These are phyloP conservation scores for Daedaleopsis sinensis DNA, from an alignment of 768 basidiomycete species.

Conservation along the genomic window DNA sequence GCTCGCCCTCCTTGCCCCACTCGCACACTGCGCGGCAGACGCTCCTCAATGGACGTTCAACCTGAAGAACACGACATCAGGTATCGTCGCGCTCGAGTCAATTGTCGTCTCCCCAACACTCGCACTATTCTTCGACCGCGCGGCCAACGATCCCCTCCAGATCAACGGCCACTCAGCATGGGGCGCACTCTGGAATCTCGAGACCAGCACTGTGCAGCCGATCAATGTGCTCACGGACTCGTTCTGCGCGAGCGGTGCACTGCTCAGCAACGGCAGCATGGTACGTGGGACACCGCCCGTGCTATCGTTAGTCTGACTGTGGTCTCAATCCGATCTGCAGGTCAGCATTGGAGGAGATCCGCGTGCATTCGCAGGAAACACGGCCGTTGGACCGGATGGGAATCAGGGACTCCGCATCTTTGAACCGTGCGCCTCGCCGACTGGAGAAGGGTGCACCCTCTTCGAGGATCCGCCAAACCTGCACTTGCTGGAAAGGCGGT, in stretches of 20 bases:
- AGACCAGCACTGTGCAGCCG: conserved; percentile 61
- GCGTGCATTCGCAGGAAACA: conserved; percentile 62
- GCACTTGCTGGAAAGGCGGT: conserved; percentile 74
- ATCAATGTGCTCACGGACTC: conserved; percentile 76
- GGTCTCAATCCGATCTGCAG: conserved; percentile 30
- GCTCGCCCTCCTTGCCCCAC: background rate
- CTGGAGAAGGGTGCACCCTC: conserved; percentile 56
- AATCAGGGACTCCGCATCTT: conserved; percentile 77
- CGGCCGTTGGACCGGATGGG: conserved; percentile 73
- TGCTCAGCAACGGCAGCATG: conserved; percentile 74
- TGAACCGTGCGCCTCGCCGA: conserved; percentile 57
- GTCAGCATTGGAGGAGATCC: conserved; percentile 81
- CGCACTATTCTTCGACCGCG: conserved; percentile 79
- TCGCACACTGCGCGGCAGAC: conserved; percentile 5
- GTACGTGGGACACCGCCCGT: conserved; percentile 35
- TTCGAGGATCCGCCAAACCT: conserved; percentile 65
- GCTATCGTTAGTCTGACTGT: background rate
- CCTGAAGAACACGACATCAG: conserved; percentile 65
- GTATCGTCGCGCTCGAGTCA: conserved; percentile 82
- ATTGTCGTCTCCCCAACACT: conserved; percentile 68
- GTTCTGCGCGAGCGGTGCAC: conserved; percentile 84
- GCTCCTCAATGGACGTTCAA: conserved; percentile 23
- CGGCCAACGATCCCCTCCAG: conserved; percentile 79
- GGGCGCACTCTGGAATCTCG: conserved; percentile 76
- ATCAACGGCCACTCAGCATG: conserved; percentile 80